Evolutionary conservation across 331 rosid species (phyloP).

Genomic region (Erythrophleum ivorense): DNA sequence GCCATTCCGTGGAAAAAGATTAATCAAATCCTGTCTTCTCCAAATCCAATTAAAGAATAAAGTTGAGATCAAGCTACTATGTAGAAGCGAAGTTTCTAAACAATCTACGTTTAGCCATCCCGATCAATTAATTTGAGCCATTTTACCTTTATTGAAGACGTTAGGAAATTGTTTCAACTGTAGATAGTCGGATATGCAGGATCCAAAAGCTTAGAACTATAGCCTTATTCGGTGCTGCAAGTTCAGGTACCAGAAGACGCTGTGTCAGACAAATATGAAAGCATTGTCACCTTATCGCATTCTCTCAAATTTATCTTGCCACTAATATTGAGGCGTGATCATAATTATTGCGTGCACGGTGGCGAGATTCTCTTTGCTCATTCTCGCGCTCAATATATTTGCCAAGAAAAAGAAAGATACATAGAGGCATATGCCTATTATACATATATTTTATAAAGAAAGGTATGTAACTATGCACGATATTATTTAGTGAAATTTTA

Average conservation of each 20-base stretch:
- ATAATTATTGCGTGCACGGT: constrained; percentile 28
- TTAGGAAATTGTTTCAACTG: not conserved
- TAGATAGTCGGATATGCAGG: not conserved
- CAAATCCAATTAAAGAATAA: not conserved
- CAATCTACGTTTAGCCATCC: not conserved
- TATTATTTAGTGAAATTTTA: not conserved
- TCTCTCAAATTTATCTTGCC: constrained; percentile 16
- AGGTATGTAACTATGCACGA: not conserved
- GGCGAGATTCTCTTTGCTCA: constrained; percentile 21
- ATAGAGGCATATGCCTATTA: not conserved
- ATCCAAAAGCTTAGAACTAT: constrained; percentile 7
- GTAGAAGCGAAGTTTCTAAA: constrained; percentile 5
- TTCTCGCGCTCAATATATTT: constrained; percentile 8
- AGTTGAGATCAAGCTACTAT: not conserved
- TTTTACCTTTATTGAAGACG: not conserved
- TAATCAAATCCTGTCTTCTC: not conserved
- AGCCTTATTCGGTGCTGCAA: not conserved
- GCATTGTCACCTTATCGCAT: not conserved
- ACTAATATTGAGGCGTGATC: constrained; percentile 33
- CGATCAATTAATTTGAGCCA: not conserved
- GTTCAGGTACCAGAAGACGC: too few species aligned
- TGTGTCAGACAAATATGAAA: not conserved
- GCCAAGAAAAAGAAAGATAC: constrained; percentile 15
- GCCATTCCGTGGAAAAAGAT: not conserved
- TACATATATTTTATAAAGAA: not conserved